Percentiles rank a stretch among this genome's conserved stretches.
Conservation (phyloP, 495 filamentous ascomycete species). For the Aspergillus bertholletiae region DNA sequence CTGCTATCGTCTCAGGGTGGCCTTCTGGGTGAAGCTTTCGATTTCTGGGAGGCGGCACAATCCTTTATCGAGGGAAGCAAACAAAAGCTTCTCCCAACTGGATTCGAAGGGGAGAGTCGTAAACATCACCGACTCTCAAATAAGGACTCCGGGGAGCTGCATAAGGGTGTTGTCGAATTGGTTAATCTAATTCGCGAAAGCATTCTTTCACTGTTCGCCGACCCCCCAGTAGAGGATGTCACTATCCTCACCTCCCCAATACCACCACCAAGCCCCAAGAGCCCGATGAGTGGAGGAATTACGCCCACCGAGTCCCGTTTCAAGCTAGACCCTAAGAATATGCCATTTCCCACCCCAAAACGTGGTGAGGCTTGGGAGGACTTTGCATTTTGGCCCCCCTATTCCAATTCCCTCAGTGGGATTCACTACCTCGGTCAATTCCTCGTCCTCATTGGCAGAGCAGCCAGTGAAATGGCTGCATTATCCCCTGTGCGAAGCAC, state of each 20-base stretch:
- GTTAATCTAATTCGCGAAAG: constrained; percentile 76
- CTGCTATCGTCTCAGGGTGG: constrained; percentile 71
- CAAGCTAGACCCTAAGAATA: constrained; percentile 70
- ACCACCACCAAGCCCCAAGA: constrained; percentile 65
- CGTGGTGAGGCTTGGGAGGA: constrained; percentile 85
- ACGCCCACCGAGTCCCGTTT: constrained; percentile 65
- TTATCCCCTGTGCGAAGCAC: constrained; percentile 60
- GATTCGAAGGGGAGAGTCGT: constrained; percentile 78
- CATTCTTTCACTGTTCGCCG: constrained; percentile 78
- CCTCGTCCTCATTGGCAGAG: constrained; percentile 73
- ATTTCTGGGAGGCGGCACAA: constrained; percentile 90
- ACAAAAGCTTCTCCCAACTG: constrained; percentile 75
- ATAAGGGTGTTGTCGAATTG: constrained; percentile 75
- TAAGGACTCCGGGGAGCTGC: constrained; percentile 66
- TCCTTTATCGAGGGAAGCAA: constrained; percentile 85
- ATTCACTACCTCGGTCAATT: constrained; percentile 82
- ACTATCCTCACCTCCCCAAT: constrained; percentile 78
- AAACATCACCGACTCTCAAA: constrained; percentile 79
- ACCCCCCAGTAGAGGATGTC: constrained; percentile 85
- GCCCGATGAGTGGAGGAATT: constrained; percentile 51
- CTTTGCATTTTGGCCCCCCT: constrained; percentile 94
- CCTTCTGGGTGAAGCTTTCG: constrained; percentile 80
- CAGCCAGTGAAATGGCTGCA: constrained; percentile 81
- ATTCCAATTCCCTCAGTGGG: constrained; percentile 83
- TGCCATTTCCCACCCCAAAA: constrained; percentile 71